Percentiles rank a stretch among this genome's conserved stretches.
Conservation (phyloP, 495 filamentous ascomycete genomes). For the Cryomyces minteri region DNA sequence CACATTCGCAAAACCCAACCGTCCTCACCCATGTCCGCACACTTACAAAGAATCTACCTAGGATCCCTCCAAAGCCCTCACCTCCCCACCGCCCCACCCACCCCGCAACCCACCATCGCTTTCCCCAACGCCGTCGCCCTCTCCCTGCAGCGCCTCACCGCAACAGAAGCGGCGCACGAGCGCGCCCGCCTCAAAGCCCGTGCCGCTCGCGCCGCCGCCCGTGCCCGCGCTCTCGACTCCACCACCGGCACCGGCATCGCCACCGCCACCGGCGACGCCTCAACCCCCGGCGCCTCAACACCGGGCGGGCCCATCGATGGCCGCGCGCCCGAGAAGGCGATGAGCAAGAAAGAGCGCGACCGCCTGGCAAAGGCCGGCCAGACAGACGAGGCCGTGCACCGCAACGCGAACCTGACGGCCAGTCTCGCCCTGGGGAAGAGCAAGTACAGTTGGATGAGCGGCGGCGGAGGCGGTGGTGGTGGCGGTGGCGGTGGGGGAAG, state of each 20-base stretch:
- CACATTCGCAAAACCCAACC: no score
- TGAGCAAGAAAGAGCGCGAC: constrained; percentile 36
- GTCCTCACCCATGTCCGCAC: constrained; percentile 6
- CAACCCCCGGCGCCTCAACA: background rate
- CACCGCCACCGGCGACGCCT: background rate
- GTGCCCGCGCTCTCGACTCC: no score
- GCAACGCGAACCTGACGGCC: constrained; percentile 18
- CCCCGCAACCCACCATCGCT: constrained; percentile 11
- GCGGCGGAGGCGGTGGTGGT: constrained; percentile 5
- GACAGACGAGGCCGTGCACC: constrained; percentile 13
- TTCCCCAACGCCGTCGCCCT: constrained; percentile 9
- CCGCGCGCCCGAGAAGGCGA: constrained; percentile 16
- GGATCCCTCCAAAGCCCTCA: background rate
- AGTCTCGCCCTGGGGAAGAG: constrained; percentile 16
- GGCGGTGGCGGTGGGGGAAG: background rate
- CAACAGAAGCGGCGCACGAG: constrained; percentile 24
- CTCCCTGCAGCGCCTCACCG: constrained; percentile 10
- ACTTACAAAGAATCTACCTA: background rate
- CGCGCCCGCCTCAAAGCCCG: constrained; percentile 25
- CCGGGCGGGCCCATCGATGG: no score
- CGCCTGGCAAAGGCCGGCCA: constrained; percentile 33
- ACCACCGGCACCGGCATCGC: background rate
- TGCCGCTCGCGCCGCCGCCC: no score
- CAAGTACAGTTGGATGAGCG: constrained; percentile 20
- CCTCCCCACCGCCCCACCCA: constrained; percentile 10